Evolutionary conservation across 2,329 filamentous ascomycete genomes (phyloP).

Genomic region (Penicillium digitatum): DNA sequence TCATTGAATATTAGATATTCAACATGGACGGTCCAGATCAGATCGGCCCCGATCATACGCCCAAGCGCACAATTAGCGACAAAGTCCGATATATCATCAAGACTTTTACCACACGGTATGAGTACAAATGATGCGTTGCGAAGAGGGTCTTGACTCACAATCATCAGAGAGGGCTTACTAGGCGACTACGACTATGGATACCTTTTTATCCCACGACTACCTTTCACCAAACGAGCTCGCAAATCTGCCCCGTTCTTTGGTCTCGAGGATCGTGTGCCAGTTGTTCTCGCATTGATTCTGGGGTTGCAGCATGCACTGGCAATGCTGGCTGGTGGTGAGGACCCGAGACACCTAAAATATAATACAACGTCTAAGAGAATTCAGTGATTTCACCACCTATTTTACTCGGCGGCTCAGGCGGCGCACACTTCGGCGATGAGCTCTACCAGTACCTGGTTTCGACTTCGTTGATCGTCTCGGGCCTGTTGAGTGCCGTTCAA

Average conservation of each 20-base stretch:
- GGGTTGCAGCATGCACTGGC: constrained; percentile 67
- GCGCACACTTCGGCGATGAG: constrained; percentile 55
- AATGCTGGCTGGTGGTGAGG: constrained; percentile 55
- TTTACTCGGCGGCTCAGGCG: constrained; percentile 53
- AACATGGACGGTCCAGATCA: constrained; percentile 41
- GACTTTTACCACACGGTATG: constrained; percentile 43
- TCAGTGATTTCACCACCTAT: constrained; percentile 60
- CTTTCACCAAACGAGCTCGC: constrained; percentile 67
- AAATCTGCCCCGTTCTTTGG: constrained; percentile 66
- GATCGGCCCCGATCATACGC: constrained; percentile 42
- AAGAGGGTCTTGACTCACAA: background rate
- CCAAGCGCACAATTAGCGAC: constrained; percentile 38
- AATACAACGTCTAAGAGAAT: background rate
- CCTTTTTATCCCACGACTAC: constrained; percentile 75
- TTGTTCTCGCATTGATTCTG: constrained; percentile 62
- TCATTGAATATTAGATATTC: background rate
- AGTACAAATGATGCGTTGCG: background rate
- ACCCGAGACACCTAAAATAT: too few species aligned
- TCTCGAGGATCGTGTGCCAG: constrained; percentile 63
- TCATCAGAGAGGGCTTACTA: constrained; percentile 63
- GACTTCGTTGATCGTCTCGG: constrained; percentile 64
- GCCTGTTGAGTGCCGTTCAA: constrained; percentile 61
- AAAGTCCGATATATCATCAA: constrained; percentile 32
- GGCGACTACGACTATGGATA: constrained; percentile 88
- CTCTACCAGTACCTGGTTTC: constrained; percentile 64